Evolutionary conservation across 148 eudicot genomes (phyloP), one percentile per base, ranked within the genome.

Genomic region (Rhododendron ferrugineum): DNA sequence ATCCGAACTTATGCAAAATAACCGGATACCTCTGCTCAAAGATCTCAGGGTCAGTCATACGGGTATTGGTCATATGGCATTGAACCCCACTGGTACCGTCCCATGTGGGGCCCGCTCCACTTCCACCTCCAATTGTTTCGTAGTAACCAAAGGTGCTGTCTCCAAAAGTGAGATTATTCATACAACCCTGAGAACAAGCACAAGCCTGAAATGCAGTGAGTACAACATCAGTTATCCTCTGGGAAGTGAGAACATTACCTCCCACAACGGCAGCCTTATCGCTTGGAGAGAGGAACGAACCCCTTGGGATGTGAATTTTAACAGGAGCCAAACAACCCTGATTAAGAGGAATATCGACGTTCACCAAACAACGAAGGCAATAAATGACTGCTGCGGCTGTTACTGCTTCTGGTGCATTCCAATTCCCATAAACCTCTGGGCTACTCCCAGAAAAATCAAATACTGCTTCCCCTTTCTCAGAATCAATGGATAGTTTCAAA

Each of bases 21-120:
- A 97, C 99, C 0, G 99, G 99, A 84, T 96, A 96, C 74, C 99
- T 93, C 91, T 97, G 99, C 92, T 97, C 99, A 83, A 97, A 95
- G 28, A 97, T 97, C 92, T 97, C 99, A 2, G 99, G 99, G 91
- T 97, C 99, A 2, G 99, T 97, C 87, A 97, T 97, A 47, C 99
- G 93, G 42, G 98, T 97, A 79, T 97, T 97, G 0, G 99, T 97
- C 99, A 97, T 97, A 86, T 96, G 98, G 88, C 99, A 96, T 85
- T 97, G 99, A 86, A 97, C 92, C 54, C 98, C 99, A 89, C 98
- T 95, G 23, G 98, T 94, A 3, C 99, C 99, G 18, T 94, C 92
- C 99, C 98, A 97, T 16, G 90, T 82, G 78, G 99, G 98, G 8
- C 99, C 99, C 0, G 96, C 99, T 66, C 99, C 99, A 88, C 96